Conservation (phyloP, 805 yeast species). For the Wickerhamomyces strasburgensis region DNA sequence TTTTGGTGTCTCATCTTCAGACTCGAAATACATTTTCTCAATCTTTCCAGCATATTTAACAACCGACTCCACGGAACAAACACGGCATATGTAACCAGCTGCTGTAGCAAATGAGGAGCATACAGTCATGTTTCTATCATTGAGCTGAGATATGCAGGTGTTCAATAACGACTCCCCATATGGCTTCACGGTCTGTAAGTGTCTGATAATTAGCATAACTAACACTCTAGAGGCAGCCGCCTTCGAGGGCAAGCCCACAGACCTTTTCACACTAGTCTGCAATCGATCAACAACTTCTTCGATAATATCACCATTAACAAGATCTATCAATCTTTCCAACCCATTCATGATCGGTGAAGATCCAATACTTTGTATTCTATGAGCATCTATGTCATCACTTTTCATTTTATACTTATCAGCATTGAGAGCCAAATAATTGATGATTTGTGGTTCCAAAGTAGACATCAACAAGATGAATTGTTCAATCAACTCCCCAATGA, state of each 20-base stretch:
- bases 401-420: slow-evolving; percentile 83
- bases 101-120: slow-evolving; percentile 73
- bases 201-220: slow-evolving; percentile 57
- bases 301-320: slow-evolving; percentile 42
- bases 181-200: slow-evolving; percentile 38
- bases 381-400: slow-evolving; percentile 68
- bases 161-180: slow-evolving; percentile 62
- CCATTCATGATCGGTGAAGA: slow-evolving; percentile 88
- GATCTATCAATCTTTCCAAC: slow-evolving; percentile 61
- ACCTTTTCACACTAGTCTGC: slow-evolving; percentile 51
- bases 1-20: slow-evolving; percentile 42
- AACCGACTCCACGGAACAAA: slow-evolving; percentile 48
- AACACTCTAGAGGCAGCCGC: slow-evolving; percentile 76
- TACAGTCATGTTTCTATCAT: slow-evolving; percentile 68
- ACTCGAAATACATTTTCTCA: slow-evolving; percentile 53
- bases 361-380: slow-evolving; percentile 66
- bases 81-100: slow-evolving; percentile 70
- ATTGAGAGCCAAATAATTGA: slow-evolving; percentile 79
- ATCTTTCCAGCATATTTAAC: slow-evolving; percentile 50
- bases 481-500: slow-evolving; percentile 61
- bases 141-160: slow-evolving; percentile 52
- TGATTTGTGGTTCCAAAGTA: slow-evolving; percentile 84
- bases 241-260: slow-evolving; percentile 89
- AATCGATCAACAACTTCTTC: slow-evolving; percentile 41
- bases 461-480: slow-evolving; percentile 73